Evolutionary conservation across 768 basidiomycete genomes (phyloP).

Genomic region (Botryobasidium botryosum): DNA sequence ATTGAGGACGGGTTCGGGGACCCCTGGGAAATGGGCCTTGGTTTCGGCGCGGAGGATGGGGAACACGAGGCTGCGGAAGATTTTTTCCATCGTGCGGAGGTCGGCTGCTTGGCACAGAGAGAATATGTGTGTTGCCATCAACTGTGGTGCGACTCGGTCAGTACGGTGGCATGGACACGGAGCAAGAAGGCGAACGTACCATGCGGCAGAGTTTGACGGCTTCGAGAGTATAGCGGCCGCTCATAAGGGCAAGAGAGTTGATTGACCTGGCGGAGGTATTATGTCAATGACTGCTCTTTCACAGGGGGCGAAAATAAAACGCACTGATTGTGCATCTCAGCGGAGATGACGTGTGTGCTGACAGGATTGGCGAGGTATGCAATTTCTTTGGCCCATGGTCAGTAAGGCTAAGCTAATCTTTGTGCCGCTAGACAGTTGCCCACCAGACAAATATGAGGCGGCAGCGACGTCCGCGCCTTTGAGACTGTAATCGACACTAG

Average conservation of each 20-base stretch:
- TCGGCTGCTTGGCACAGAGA: slow-evolving; percentile 17
- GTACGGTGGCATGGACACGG: not conserved
- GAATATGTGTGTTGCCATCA: slow-evolving; percentile 17
- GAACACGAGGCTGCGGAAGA: too few relatives aligned
- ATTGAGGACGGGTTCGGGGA: too few relatives aligned
- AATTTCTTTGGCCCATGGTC: slow-evolving; percentile 10
- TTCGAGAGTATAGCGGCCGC: slow-evolving; percentile 17
- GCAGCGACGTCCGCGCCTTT: slow-evolving; percentile 18
- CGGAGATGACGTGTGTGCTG: slow-evolving; percentile 16
- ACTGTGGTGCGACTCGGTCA: slow-evolving; percentile 1
- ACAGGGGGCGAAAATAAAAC: too few relatives aligned
- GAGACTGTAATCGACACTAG: slow-evolving; percentile 15
- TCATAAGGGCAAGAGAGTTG: slow-evolving; percentile 16
- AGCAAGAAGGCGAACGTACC: not conserved
- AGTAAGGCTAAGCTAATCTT: not conserved
- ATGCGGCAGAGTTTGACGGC: slow-evolving; percentile 17
- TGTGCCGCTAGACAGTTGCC: not conserved
- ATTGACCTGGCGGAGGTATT: not conserved
- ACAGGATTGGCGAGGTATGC: slow-evolving; percentile 19
- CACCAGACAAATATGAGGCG: slow-evolving; percentile 16
- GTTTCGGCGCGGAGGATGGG: too few relatives aligned
- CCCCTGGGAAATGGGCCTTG: too few relatives aligned
- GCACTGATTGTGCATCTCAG: slow-evolving; percentile 21
- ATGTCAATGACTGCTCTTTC: slow-evolving; percentile 16
- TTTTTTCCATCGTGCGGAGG: slow-evolving; percentile 18